Conservation (phyloP, 2,329 filamentous ascomycete genomes). For the Penicillium expansum region DNA sequence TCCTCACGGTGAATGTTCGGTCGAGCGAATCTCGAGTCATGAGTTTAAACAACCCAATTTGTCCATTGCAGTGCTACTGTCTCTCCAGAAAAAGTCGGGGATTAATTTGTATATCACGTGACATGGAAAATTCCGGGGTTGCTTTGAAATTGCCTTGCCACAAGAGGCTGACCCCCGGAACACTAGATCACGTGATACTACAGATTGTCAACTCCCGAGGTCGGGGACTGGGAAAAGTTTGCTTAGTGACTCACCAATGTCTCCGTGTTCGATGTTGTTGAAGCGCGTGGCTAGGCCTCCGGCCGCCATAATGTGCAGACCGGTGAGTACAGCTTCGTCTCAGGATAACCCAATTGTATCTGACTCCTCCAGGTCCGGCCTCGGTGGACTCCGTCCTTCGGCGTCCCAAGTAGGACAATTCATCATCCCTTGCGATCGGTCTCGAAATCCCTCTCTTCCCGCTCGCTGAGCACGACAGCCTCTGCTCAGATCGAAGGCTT, state of each 20-base stretch:
- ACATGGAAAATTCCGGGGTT: background rate
- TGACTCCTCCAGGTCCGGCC: background rate
- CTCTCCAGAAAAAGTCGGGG: background rate
- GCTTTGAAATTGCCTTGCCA: background rate
- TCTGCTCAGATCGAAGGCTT: background rate
- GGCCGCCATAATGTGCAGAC: background rate
- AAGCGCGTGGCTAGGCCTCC: constrained; percentile 4
- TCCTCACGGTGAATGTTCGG: background rate
- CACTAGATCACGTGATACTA: background rate
- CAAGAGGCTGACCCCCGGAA: background rate
- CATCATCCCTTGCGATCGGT: constrained; percentile 1
- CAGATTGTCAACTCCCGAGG: background rate
- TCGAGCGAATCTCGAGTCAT: background rate
- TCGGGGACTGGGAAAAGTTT: background rate
- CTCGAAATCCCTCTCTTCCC: background rate
- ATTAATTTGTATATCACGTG: background rate
- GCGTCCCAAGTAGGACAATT: background rate
- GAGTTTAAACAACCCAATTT: background rate
- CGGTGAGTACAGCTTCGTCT: background rate
- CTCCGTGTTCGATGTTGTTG: constrained; percentile 5
- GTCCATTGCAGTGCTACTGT: background rate
- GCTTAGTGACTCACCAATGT: constrained; percentile 4
- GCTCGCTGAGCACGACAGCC: constrained; percentile 1
- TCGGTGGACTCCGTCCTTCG: background rate
- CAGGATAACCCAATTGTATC: background rate